A percentile compares a stretch with the other conserved stretches of the same genome.
These are phyloP conservation scores for Orbilia javanica DNA, from an alignment of 2,329 filamentous ascomycete genomes.

Conservation along the genomic window DNA sequence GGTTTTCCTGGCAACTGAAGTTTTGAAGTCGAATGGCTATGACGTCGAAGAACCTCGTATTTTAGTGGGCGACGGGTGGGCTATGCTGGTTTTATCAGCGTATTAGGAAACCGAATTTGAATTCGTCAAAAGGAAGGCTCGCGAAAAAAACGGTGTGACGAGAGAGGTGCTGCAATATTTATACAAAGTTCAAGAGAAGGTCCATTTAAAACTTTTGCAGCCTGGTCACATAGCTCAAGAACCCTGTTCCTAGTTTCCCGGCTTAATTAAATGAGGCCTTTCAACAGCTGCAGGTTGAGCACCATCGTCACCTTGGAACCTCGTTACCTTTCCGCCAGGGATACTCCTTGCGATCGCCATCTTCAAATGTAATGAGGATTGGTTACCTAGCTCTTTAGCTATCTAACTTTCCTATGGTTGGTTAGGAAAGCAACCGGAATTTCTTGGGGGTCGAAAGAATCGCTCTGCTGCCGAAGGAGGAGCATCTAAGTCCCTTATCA, in stretches of 20 bases:
- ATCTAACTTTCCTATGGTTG: constrained; percentile 28
- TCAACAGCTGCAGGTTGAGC: constrained; percentile 50
- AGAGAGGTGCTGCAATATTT: constrained; percentile 41
- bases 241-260: constrained; percentile 51
- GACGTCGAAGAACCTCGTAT: background rate
- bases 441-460: constrained; percentile 19
- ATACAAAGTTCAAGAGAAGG: constrained; percentile 43
- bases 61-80: background rate
- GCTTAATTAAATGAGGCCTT: constrained; percentile 55
- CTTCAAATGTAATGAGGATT: constrained; percentile 53
- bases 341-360: constrained; percentile 59
- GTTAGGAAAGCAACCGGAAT: constrained; percentile 40
- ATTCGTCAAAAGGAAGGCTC: background rate
- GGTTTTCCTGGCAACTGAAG: background rate
- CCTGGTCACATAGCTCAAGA: constrained; percentile 28
- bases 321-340: constrained; percentile 45
- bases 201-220: constrained; percentile 46
- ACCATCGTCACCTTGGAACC: constrained; percentile 45
- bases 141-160: background rate
- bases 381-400: constrained; percentile 39
- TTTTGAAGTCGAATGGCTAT: background rate
- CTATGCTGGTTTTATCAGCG: constrained; percentile 1
- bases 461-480: background rate
- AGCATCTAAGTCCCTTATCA: constrained; percentile 23
- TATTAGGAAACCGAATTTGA: background rate